Percentiles rank a stretch among this genome's conserved stretches.
Conservation (phyloP, 2,329 filamentous ascomycete genomes). For the Diaporthe amygdali region DNA sequence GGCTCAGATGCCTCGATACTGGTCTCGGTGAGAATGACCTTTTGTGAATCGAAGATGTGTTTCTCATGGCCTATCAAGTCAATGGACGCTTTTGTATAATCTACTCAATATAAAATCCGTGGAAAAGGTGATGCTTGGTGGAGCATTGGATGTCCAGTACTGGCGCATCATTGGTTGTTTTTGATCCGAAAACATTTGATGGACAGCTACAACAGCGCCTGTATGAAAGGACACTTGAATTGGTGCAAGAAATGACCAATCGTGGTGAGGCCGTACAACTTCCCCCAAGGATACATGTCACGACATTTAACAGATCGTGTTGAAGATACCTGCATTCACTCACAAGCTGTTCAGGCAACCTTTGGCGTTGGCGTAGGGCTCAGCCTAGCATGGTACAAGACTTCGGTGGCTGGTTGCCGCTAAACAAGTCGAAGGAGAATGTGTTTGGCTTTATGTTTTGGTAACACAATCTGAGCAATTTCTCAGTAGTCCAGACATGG, state of each 20-base stretch:
- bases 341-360: neutral
- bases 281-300: neutral
- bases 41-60: no score
- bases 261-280: neutral
- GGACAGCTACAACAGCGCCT: no score
- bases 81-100: neutral
- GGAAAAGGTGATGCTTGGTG: neutral
- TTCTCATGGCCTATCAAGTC: no score
- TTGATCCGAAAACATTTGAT: no score
- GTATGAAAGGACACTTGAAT: no score
- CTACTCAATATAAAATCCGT: no score
- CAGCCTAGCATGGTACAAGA: neutral
- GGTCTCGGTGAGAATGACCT: neutral
- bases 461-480: neutral
- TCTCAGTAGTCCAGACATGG: neutral
- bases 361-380: neutral
- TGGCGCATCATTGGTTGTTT: neutral
- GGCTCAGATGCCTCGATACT: neutral
- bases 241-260: no score
- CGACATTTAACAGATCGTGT: no score
- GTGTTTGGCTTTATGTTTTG: no score
- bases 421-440: no score
- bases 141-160: neutral
- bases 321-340: no score
- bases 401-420: no score